phyloP scores from a whole-genome alignment of 495 filamentous ascomycete genomes.

The Penicillium angulare region DNA sequence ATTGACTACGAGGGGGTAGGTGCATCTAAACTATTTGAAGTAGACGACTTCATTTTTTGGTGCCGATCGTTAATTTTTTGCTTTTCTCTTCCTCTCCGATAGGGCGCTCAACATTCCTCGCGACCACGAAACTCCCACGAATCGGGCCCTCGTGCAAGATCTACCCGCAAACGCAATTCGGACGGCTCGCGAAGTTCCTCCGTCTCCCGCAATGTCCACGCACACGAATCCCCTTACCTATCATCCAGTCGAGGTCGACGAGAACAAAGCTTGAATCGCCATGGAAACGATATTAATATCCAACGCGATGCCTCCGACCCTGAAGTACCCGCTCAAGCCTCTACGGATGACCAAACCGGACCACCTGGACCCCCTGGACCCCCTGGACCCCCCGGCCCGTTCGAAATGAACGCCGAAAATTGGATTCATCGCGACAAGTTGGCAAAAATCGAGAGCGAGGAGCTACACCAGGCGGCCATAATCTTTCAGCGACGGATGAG shows the following conservation, averaged over 20 bases:
- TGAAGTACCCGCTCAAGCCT: conserved; percentile 23
- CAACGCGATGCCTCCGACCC: conserved; percentile 53
- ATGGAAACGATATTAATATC: conserved; percentile 56
- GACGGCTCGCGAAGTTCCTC: conserved; percentile 43
- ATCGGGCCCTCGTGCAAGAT: conserved; percentile 28
- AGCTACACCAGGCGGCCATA: conserved; percentile 85
- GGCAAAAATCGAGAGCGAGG: conserved; percentile 87
- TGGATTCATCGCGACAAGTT: conserved; percentile 99
- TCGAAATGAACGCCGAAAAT: conserved; percentile 43
- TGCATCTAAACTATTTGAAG: too few relatives aligned
- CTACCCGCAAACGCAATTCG: conserved; percentile 34
- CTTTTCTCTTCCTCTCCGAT: not conserved
- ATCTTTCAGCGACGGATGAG: conserved; percentile 57
- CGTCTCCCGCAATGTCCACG: conserved; percentile 31
- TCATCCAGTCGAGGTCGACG: conserved; percentile 35
- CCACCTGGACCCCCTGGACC: too few relatives aligned
- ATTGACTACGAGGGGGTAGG: too few relatives aligned
- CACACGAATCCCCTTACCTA: conserved; percentile 27
- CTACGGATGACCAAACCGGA: conserved; percentile 24
- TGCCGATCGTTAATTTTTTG: conserved; percentile 9
- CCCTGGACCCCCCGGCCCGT: conserved; percentile 9
- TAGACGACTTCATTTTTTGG: too few relatives aligned
- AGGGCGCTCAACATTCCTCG: conserved; percentile 30
- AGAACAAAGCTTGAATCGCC: conserved; percentile 48
- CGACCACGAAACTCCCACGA: conserved; percentile 40